Conservation (phyloP, 306 rosid species). For the Quercus glauca region DNA sequence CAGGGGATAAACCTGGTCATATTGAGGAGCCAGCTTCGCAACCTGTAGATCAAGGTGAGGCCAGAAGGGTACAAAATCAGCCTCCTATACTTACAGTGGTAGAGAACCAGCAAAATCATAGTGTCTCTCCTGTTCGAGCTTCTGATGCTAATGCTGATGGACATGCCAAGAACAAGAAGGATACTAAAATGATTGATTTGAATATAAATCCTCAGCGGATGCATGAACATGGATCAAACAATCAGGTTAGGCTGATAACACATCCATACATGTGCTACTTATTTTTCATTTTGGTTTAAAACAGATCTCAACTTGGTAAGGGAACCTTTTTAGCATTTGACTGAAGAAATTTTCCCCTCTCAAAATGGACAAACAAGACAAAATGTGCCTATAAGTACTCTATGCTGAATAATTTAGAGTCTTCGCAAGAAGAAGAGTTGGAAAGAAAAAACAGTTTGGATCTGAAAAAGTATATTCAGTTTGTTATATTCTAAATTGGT, state of each 20-base stretch:
- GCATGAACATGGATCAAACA: constrained; percentile 78
- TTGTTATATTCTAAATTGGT: background rate
- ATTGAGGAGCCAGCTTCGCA: constrained; percentile 40
- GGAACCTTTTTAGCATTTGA: background rate
- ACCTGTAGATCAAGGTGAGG: constrained; percentile 49
- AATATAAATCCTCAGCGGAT: constrained; percentile 87
- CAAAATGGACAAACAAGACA: background rate
- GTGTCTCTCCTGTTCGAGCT: constrained; percentile 36
- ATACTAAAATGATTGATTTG: constrained; percentile 80
- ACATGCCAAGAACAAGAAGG: constrained; percentile 58
- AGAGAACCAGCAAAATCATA: constrained; percentile 67
- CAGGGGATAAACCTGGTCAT: constrained; percentile 74
- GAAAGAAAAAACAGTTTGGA: too few relatives aligned
- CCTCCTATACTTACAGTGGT: constrained; percentile 45
- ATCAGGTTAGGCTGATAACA: constrained; percentile 56
- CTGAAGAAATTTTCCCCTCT: background rate
- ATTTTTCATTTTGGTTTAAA: background rate
- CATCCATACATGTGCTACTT: background rate
- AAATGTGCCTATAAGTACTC: background rate
- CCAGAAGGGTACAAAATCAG: constrained; percentile 50
- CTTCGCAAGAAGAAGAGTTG: too few relatives aligned
- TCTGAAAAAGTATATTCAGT: too few relatives aligned
- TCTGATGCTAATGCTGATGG: constrained; percentile 59
- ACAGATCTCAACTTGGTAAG: background rate
- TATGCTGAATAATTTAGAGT: background rate